Evolutionary conservation across 2,329 filamentous ascomycete genomes (phyloP).

Genomic region (Malbranchea cinnamomea): DNA sequence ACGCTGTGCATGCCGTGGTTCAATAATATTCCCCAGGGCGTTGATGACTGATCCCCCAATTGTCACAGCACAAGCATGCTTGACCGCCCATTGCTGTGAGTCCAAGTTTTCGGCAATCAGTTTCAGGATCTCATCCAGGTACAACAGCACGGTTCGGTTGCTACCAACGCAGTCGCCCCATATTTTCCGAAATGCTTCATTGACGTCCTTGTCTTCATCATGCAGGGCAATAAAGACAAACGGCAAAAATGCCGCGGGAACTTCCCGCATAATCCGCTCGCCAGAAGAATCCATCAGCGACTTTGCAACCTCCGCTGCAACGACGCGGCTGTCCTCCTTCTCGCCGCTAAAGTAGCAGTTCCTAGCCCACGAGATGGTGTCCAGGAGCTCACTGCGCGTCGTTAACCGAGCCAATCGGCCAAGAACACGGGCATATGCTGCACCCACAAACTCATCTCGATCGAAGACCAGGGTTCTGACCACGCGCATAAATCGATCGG

Average conservation of each 20-base stretch:
- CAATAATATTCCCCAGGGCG: constrained; percentile 45
- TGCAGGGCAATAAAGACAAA: constrained; percentile 81
- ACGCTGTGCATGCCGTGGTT: constrained; percentile 41
- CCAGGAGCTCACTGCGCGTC: constrained; percentile 42
- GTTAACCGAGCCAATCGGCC: constrained; percentile 65
- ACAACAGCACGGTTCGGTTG: constrained; percentile 63
- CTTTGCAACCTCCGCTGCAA: constrained; percentile 69
- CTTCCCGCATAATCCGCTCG: constrained; percentile 68
- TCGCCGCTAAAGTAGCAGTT: constrained; percentile 70
- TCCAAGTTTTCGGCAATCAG: constrained; percentile 56
- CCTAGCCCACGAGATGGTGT: constrained; percentile 41
- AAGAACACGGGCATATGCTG: constrained; percentile 70
- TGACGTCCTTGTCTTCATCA: constrained; percentile 66
- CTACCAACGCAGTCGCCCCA: constrained; percentile 89
- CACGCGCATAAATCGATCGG: constrained; percentile 59
- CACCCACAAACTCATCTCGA: constrained; percentile 83
- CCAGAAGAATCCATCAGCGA: constrained; percentile 75
- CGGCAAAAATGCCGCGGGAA: constrained; percentile 62
- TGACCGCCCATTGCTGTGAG: constrained; percentile 75
- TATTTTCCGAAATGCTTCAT: constrained; percentile 64
- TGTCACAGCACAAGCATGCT: constrained; percentile 72
- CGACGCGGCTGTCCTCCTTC: constrained; percentile 57
- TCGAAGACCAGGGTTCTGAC: constrained; percentile 75
- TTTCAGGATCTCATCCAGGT: constrained; percentile 64
- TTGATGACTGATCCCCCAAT: constrained; percentile 58